Conservation (phyloP, 2,329 filamentous ascomycete species). For the Pseudogymnoascus sp. region DNA sequence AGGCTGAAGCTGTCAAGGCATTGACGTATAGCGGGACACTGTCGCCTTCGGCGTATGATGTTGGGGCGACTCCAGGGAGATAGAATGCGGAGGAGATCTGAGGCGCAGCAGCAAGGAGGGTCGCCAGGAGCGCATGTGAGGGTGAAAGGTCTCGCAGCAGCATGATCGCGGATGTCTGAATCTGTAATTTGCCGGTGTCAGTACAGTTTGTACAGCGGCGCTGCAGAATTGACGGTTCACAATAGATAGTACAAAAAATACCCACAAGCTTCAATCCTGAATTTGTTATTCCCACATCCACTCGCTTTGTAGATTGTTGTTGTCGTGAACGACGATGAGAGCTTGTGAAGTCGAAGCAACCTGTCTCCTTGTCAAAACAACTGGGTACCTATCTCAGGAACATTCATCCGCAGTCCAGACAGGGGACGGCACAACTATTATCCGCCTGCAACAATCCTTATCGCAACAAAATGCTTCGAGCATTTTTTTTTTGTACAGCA, state of each 20-base stretch:
- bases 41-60: slow-evolving; percentile 76
- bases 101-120: slow-evolving; percentile 39
- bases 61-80: slow-evolving; percentile 89
- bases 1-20: slow-evolving; percentile 77
- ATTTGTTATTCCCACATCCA: background rate
- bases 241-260: background rate
- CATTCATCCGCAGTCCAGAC: background rate
- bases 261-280: background rate
- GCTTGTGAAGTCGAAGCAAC: slow-evolving; percentile 3
- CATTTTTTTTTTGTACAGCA: slow-evolving; percentile 6
- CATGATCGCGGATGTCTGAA: slow-evolving; percentile 17
- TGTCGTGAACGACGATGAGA: slow-evolving; percentile 7
- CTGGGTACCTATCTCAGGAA: slow-evolving; percentile 4
- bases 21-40: slow-evolving; percentile 86
- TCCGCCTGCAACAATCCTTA: background rate
- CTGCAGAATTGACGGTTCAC: background rate
- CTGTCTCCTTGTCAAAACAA: slow-evolving; percentile 7
- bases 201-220: background rate
- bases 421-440: background rate
- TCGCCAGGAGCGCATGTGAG: slow-evolving; percentile 41
- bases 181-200: background rate
- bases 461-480: slow-evolving; percentile 7
- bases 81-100: slow-evolving; percentile 71
- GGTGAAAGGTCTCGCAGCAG: slow-evolving; percentile 23
- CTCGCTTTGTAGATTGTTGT: background rate